A percentile compares a stretch with the other conserved stretches of the same genome.
Evolutionary conservation across 805 yeast species (phyloP).

Genomic region (Candida hungchunana): DNA sequence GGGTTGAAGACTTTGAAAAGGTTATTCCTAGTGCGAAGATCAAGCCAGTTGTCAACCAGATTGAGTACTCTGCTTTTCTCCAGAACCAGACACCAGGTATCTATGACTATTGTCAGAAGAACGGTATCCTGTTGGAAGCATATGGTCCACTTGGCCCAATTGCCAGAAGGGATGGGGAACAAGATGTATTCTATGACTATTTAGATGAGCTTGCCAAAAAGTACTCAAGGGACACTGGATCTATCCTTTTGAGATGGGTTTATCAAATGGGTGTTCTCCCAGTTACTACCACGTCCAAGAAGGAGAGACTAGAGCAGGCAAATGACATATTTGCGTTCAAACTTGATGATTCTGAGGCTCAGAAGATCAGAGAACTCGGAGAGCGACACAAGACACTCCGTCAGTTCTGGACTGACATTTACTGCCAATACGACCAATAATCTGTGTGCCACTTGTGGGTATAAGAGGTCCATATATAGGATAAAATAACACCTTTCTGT

Average conservation of each 20-base stretch:
- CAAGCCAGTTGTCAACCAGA: constrained; percentile 57
- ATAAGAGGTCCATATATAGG: too few relatives aligned
- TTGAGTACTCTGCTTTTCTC: constrained; percentile 61
- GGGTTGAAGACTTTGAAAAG: constrained; percentile 40
- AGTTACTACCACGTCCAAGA: constrained; percentile 64
- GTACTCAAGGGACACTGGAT: constrained; percentile 57
- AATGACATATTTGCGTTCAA: constrained; percentile 53
- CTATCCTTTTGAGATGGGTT: constrained; percentile 67
- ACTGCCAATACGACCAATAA: constrained; percentile 3
- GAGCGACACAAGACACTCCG: constrained; percentile 29
- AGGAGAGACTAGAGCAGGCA: constrained; percentile 48
- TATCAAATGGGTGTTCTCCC: constrained; percentile 63
- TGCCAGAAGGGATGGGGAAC: constrained; percentile 41
- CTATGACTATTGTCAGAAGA: constrained; percentile 43
- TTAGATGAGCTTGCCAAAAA: constrained; percentile 46
- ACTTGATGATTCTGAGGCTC: constrained; percentile 47
- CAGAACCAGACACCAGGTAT: constrained; percentile 65
- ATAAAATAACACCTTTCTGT: too few relatives aligned
- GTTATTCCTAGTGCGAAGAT: constrained; percentile 35
- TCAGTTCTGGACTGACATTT: constrained; percentile 28
- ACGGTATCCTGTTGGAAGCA: constrained; percentile 55
- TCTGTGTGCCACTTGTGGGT: too few relatives aligned
- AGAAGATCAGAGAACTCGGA: constrained; percentile 40
- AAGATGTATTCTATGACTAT: constrained; percentile 35
- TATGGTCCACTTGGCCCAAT: constrained; percentile 68